Conservation (phyloP, 2,329 filamentous ascomycete species). For the Cytospora chrysosperma region DNA sequence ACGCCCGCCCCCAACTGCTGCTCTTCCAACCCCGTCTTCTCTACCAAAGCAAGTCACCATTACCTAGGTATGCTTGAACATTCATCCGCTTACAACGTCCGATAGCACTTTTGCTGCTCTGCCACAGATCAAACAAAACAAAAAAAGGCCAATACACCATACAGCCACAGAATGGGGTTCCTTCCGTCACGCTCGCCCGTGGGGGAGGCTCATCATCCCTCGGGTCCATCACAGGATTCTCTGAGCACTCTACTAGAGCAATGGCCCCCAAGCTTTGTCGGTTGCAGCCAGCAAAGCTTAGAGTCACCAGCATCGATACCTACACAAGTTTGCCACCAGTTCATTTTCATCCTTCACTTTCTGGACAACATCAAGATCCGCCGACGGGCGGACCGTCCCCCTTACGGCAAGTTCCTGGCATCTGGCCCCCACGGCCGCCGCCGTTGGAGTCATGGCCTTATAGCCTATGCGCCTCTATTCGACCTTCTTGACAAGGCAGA, state of each 20-base stretch:
- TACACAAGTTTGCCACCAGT: conserved; percentile 13
- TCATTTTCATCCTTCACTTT: conserved; percentile 1
- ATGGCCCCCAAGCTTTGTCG: conserved; percentile 17
- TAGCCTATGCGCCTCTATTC: background rate
- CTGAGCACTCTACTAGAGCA: background rate
- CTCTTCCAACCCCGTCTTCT: background rate
- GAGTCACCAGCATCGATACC: background rate
- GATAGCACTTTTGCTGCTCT: background rate
- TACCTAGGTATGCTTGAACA: conserved; percentile 5
- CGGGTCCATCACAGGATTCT: background rate
- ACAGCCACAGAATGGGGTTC: background rate
- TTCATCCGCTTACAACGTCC: conserved; percentile 1
- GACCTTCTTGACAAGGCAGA: background rate
- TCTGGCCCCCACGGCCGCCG: conserved; percentile 3
- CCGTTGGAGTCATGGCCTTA: background rate
- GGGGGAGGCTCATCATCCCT: background rate
- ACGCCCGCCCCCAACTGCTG: conserved; percentile 16
- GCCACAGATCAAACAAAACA: background rate
- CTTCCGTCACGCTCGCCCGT: background rate
- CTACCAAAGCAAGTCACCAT: background rate
- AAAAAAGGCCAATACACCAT: background rate
- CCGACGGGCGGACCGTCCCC: background rate
- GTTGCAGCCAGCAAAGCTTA: conserved; percentile 4
- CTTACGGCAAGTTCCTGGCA: conserved; percentile 8
- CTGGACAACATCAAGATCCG: background rate